These are phyloP conservation scores for Coniella lustricola DNA, from an alignment of 2,329 filamentous ascomycete species.

Conservation along the genomic window DNA sequence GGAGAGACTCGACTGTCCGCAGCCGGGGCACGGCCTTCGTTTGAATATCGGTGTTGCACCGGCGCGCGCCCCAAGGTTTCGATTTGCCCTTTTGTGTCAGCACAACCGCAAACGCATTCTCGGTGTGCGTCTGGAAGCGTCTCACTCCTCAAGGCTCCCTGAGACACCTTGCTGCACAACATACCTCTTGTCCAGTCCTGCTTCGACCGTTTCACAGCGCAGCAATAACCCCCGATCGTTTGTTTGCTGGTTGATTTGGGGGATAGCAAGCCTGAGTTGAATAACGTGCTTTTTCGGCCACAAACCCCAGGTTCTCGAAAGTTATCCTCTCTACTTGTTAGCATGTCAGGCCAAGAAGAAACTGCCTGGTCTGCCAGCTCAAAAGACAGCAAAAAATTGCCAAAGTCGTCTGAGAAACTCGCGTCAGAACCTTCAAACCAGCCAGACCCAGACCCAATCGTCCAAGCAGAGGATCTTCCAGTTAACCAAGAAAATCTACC, in stretches of 20 bases:
- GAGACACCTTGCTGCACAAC: conserved; percentile 1
- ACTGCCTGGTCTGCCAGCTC: neutral
- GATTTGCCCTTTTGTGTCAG: neutral
- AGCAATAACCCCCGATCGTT: conserved; percentile 3
- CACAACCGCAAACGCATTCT: conserved; percentile 1
- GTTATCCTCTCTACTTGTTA: neutral
- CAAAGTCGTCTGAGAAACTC: neutral
- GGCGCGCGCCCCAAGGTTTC: neutral
- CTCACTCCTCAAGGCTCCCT: conserved; percentile 1
- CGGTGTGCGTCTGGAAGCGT: conserved; percentile 4
- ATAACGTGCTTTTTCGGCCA: no score
- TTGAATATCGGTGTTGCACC: conserved; percentile 1
- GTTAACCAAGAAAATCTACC: neutral
- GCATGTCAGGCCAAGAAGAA: neutral
- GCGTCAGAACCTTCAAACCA: neutral
- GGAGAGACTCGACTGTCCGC: neutral
- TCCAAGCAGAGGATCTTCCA: neutral
- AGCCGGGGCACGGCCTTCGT: neutral
- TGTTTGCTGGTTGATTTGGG: neutral
- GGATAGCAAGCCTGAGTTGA: neutral
- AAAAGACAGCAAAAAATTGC: neutral
- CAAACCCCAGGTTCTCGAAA: neutral
- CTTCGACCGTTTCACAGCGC: conserved; percentile 7
- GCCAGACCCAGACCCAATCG: neutral
- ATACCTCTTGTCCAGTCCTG: neutral